phyloP scores from a whole-genome alignment of 371 early-diverging fungal species.

The Mortierella sp. region DNA sequence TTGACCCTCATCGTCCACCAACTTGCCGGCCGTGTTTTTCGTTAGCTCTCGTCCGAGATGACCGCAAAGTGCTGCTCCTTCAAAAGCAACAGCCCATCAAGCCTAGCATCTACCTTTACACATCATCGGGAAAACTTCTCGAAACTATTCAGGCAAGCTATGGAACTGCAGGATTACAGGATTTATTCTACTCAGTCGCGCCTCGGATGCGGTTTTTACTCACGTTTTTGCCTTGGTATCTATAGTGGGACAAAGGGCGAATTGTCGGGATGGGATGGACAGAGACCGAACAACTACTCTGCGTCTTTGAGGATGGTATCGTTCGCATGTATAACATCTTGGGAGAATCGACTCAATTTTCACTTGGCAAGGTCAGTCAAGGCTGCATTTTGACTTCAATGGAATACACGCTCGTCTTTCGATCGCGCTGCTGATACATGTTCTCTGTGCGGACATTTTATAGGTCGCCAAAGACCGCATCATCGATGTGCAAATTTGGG shows the following conservation, averaged over 20 bases:
- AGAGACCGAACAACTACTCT: constrained; percentile 83
- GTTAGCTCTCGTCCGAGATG: constrained; percentile 88
- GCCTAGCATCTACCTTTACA: constrained; percentile 85
- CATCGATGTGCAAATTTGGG: constrained; percentile 89
- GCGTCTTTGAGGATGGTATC: constrained; percentile 90
- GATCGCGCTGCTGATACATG: too few relatives aligned
- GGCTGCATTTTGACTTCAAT: too few relatives aligned
- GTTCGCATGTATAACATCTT: constrained; percentile 84
- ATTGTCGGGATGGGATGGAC: constrained; percentile 95
- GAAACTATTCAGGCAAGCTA: constrained; percentile 80
- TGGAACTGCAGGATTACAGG: too few relatives aligned
- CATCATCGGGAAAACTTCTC: constrained; percentile 86
- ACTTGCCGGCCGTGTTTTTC: background rate
- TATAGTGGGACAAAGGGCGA: constrained; percentile 89
- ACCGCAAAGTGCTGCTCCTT: constrained; percentile 79
- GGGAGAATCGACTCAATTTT: constrained; percentile 84
- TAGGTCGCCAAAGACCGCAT: constrained; percentile 88
- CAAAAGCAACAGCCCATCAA: constrained; percentile 79
- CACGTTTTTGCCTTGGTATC: background rate
- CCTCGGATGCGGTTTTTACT: background rate
- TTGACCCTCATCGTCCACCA: background rate
- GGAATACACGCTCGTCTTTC: background rate
- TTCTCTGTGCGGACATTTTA: background rate
- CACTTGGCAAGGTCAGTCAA: constrained; percentile 72
- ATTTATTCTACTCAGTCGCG: background rate